phyloP scores from a whole-genome alignment of 1,284 basidiomycete genomes.

The Apiotrichum porosum region DNA sequence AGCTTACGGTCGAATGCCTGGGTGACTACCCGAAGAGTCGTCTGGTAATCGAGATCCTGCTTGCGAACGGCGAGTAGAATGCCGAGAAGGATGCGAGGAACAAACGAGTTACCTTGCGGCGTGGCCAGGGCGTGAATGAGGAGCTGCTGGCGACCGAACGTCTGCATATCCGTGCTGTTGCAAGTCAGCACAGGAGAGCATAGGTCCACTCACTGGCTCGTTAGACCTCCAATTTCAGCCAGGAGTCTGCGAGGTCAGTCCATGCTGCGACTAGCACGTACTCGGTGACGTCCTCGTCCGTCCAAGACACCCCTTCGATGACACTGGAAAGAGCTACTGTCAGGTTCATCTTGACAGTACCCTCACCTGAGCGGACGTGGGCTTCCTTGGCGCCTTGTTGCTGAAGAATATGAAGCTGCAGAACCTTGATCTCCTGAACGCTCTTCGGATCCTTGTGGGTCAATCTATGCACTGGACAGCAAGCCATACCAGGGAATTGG shows the following conservation, averaged over 20 bases:
- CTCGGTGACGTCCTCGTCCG: conserved; percentile 3
- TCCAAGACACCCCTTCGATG: not conserved
- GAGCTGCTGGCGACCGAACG: not conserved
- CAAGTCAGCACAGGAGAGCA: not conserved
- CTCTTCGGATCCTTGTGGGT: conserved; percentile 1
- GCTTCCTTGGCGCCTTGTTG: conserved; percentile 5
- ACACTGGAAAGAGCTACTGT: not conserved
- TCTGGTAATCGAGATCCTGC: conserved; percentile 1
- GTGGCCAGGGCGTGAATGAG: not conserved
- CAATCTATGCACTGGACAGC: not conserved
- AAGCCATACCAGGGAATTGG: conserved; percentile 2
- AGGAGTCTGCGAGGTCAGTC: conserved; percentile 3
- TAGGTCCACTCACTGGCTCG: not conserved
- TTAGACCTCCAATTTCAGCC: not conserved
- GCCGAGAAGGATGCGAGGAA: conserved; percentile 1
- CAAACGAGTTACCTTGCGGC: not conserved
- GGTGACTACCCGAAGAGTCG: not conserved
- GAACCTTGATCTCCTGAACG: conserved; percentile 5
- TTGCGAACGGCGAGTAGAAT: conserved; percentile 5
- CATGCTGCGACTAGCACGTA: not conserved
- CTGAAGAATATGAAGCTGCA: conserved; percentile 6
- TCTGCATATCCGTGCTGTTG: conserved; percentile 8
- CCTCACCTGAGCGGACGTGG: not conserved
- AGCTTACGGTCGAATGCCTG: conserved; percentile 7
- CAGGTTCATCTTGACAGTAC: no score